Conservation (phyloP, 106 monocot species). For the Dioscorea dumetorum region DNA sequence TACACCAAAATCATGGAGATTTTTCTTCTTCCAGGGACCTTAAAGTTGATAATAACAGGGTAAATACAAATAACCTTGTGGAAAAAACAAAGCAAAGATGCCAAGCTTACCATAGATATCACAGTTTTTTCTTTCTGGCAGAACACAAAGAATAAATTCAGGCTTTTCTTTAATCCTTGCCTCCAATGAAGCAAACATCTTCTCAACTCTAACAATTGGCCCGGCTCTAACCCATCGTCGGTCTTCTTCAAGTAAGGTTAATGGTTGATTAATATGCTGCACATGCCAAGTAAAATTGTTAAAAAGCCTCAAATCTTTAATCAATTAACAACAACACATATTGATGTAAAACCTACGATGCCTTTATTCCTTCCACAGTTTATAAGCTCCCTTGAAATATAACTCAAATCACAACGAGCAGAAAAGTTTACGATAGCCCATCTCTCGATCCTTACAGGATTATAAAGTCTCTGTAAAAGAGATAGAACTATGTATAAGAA, state of each 20-base stretch:
- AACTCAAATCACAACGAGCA: slow-evolving; percentile 61
- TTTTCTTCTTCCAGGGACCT: slow-evolving; percentile 93
- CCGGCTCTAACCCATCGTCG: slow-evolving; percentile 36
- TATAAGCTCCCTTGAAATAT: slow-evolving; percentile 67
- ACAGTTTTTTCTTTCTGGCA: slow-evolving; percentile 71
- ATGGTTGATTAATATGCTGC: slow-evolving; percentile 48
- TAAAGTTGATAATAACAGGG: not conserved
- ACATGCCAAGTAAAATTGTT: slow-evolving; percentile 3
- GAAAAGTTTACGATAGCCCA: slow-evolving; percentile 94
- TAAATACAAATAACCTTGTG: not conserved
- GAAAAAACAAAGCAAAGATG: not conserved
- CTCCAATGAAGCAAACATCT: slow-evolving; percentile 51
- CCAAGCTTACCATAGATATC: slow-evolving; percentile 55
- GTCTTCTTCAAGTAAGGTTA: slow-evolving; percentile 61
- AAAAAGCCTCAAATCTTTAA: not conserved
- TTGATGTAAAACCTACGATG: slow-evolving; percentile 42
- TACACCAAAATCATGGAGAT: slow-evolving; percentile 60
- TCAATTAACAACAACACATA: not conserved
- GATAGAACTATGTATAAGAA: not conserved
- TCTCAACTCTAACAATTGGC: slow-evolving; percentile 57
- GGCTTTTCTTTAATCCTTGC: slow-evolving; percentile 29
- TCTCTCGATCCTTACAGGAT: slow-evolving; percentile 26
- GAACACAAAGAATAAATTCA: slow-evolving; percentile 64
- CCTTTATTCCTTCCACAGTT: slow-evolving; percentile 68
- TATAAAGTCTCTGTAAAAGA: slow-evolving; percentile 38